Percentiles rank a stretch among this genome's conserved stretches.
phyloP scores from a whole-genome alignment of 768 basidiomycete species.

The Suillus decipiens region DNA sequence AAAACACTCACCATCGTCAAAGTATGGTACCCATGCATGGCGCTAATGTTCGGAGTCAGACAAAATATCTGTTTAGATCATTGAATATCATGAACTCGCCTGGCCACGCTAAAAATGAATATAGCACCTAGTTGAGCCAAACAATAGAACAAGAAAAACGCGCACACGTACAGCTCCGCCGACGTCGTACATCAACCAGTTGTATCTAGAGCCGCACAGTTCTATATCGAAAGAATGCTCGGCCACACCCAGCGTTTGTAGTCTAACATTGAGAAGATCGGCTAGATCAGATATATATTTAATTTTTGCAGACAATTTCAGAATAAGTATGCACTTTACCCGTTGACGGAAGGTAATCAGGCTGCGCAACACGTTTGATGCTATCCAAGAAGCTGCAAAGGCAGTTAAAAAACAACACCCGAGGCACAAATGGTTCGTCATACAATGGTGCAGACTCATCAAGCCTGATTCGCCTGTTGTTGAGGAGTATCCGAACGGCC shows the following conservation, averaged over 20 bases:
- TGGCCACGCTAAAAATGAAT: slow-evolving; percentile 53
- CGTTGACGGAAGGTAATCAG: slow-evolving; percentile 71
- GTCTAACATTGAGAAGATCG: slow-evolving; percentile 76
- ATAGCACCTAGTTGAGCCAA: slow-evolving; percentile 1
- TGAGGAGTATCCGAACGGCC: slow-evolving; percentile 58
- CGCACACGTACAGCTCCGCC: slow-evolving; percentile 68
- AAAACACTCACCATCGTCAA: slow-evolving; percentile 69
- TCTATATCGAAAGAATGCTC: slow-evolving; percentile 75
- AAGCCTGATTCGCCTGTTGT: slow-evolving; percentile 59
- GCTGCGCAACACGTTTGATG: slow-evolving; percentile 63
- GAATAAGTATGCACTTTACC: slow-evolving; percentile 40
- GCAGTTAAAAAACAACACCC: slow-evolving; percentile 9
- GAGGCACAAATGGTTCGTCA: slow-evolving; percentile 24
- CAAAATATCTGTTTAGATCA: slow-evolving; percentile 14
- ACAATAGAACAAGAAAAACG: slow-evolving; percentile 11
- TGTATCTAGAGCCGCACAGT: slow-evolving; percentile 60
- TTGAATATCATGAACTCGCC: slow-evolving; percentile 38
- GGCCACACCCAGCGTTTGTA: slow-evolving; percentile 79
- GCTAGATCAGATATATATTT: slow-evolving; percentile 39
- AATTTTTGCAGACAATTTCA: slow-evolving; percentile 9
- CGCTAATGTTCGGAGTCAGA: slow-evolving; percentile 44
- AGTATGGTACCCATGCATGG: slow-evolving; percentile 82
- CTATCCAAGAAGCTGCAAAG: slow-evolving; percentile 63
- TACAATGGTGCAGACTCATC: slow-evolving; percentile 81
- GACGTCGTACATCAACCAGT: slow-evolving; percentile 83